A percentile compares a stretch with the other conserved stretches of the same genome.
Evolutionary conservation across 169 alveolate species (phyloP).

Genomic region (Plasmodium vivax): DNA sequence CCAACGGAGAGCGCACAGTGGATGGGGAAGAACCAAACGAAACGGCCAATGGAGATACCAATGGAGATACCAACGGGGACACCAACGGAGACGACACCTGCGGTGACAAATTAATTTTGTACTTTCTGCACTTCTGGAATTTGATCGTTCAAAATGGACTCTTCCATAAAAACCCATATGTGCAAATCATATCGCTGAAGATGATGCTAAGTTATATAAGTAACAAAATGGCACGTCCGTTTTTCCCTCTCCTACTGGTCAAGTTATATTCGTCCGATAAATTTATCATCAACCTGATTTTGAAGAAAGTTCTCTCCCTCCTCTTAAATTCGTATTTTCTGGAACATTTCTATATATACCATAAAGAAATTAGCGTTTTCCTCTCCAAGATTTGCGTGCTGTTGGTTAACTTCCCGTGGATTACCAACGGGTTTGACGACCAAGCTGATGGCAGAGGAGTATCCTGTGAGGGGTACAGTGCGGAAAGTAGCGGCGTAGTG

Average conservation of each 20-base stretch:
- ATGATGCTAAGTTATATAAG: constrained; percentile 45
- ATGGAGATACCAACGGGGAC: background rate
- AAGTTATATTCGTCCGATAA: constrained; percentile 23
- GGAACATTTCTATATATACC: constrained; percentile 69
- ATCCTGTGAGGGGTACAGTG: background rate
- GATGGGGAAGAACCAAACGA: too few relatives aligned
- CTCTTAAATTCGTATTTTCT: constrained; percentile 59
- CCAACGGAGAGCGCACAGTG: background rate
- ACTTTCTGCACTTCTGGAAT: constrained; percentile 69
- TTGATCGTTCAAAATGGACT: constrained; percentile 42
- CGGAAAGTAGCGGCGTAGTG: background rate
- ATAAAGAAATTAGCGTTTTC: constrained; percentile 27
- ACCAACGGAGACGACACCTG: background rate
- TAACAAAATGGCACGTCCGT: constrained; percentile 30
- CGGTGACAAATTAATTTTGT: constrained; percentile 39
- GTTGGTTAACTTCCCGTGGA: constrained; percentile 58
- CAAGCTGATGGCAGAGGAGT: background rate
- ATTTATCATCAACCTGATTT: constrained; percentile 65
- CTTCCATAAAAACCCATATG: constrained; percentile 53
- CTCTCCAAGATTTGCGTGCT: constrained; percentile 56
- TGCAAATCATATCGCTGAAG: constrained; percentile 66
- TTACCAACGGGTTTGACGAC: constrained; percentile 71
- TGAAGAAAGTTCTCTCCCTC: constrained; percentile 51
- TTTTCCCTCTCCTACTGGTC: constrained; percentile 56
- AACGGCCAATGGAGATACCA: background rate